phyloP scores from a whole-genome alignment of 768 basidiomycete genomes.

The Tephrocybe sp. region DNA sequence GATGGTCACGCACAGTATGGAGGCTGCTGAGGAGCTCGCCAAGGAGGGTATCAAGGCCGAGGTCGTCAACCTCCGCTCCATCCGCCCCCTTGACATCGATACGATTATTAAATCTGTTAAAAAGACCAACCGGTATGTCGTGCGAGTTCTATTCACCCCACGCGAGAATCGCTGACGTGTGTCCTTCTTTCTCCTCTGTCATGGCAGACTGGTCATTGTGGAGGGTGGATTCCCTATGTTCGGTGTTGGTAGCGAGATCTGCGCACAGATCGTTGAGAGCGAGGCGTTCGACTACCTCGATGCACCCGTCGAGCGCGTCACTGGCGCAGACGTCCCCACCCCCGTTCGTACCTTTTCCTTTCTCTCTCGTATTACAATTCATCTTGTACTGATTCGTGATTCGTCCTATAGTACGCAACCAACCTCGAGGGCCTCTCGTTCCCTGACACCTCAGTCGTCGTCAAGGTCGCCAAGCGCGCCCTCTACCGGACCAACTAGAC shows the following conservation, averaged over 20 bases:
- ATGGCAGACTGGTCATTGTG: slow-evolving; percentile 76
- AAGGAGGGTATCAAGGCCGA: slow-evolving; percentile 98
- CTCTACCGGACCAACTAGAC: slow-evolving; percentile 84
- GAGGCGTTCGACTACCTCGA: slow-evolving; percentile 99
- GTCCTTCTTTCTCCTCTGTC: neutral
- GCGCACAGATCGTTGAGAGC: slow-evolving; percentile 95
- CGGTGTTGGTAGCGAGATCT: slow-evolving; percentile 98
- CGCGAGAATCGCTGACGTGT: neutral
- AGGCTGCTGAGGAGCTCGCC: slow-evolving; percentile 89
- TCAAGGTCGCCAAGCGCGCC: slow-evolving; percentile 92
- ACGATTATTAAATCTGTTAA: slow-evolving; percentile 97
- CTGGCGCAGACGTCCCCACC: slow-evolving; percentile 96
- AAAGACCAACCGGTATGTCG: slow-evolving; percentile 89
- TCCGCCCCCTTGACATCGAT: slow-evolving; percentile 96
- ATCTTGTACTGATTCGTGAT: slow-evolving; percentile 7
- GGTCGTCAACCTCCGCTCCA: slow-evolving; percentile 94
- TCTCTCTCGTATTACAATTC: slow-evolving; percentile 5
- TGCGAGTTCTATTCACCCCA: neutral
- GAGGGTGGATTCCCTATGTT: slow-evolving; percentile 99
- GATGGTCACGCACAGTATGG: slow-evolving; percentile 93
- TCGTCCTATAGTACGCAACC: slow-evolving; percentile 68
- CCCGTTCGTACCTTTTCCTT: slow-evolving; percentile 57
- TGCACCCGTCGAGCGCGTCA: slow-evolving; percentile 96
- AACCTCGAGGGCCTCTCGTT: slow-evolving; percentile 89
- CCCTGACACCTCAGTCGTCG: slow-evolving; percentile 88